Conservation (phyloP, 129 eudicot genomes). For the Lactuca saligna region DNA sequence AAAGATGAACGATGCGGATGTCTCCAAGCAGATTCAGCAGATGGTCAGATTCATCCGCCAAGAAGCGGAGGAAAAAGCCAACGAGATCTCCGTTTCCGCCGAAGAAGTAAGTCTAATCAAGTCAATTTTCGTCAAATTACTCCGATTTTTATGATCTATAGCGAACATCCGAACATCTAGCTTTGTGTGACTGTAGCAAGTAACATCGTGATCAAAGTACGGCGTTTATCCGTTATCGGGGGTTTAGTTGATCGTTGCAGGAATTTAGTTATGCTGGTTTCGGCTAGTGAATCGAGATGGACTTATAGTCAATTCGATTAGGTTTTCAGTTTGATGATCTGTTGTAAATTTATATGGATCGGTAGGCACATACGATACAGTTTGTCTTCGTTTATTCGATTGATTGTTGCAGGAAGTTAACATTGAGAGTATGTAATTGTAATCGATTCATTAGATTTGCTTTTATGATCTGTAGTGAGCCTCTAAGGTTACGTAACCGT, state of each 20-base stretch:
- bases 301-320: not conserved
- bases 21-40: slow-evolving; percentile 96
- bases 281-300: not conserved
- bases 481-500: slow-evolving; percentile 6
- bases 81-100: slow-evolving; percentile 96
- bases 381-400: slow-evolving; percentile 1
- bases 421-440: not conserved
- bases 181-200: slow-evolving; percentile 8
- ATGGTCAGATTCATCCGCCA: slow-evolving; percentile 95
- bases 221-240: not conserved
- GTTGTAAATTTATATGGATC: not conserved
- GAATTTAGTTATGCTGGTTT: not conserved
- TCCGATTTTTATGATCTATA: not conserved
- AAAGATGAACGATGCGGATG: slow-evolving; percentile 78
- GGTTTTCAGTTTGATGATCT: not conserved
- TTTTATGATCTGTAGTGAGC: slow-evolving; percentile 7
- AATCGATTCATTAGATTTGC: not conserved
- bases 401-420: slow-evolving; percentile 13
- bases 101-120: slow-evolving; percentile 63
- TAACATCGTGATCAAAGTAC: slow-evolving; percentile 4
- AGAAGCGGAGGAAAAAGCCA: slow-evolving; percentile 97
- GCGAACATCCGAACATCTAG: not conserved
- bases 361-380: not conserved
- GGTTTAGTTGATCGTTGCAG: not conserved
- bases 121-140: not conserved